Evolutionary conservation across 208 protist species (phyloP), one percentile per base, ranked within the genome.

Genomic region (Leishmania mexicana): DNA sequence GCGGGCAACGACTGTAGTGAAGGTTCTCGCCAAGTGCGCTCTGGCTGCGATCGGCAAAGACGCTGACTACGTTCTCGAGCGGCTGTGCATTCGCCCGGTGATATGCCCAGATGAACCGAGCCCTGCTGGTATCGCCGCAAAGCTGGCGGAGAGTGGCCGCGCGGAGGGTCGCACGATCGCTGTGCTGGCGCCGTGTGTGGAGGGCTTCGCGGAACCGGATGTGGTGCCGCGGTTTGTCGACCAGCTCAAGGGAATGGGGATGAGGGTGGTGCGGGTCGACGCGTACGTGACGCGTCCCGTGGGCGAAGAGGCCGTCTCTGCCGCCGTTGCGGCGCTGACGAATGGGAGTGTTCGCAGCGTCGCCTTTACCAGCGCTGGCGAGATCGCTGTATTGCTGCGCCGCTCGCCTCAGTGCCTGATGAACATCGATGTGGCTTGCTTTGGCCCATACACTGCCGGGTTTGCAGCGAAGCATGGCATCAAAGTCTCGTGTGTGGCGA

Each of bases 251-350:
- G 73, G 21, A 42, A 38, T 78, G 72, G 31, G 68, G 24, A 83
- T 83, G 79, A 17, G n/a, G 3, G 73, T 83, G 15, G 8, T 83
- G 71, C 79, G 79, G 3, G 79, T 83, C 1, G 79, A 83, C 35
- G 79, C 79, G 24, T 83, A 83, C 19, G 73, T 74, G 58, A 83
- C 79, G 42, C 79, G 79, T 40, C 79, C 79, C 8, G 79, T 83
- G n/a, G 73, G 79, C 35, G 79, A 58, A 17, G 58, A 64, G n/a
- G 57, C 73, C 45, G 57, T 83, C 51, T 54, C 38, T 17, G 17
- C 60, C 7, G 79, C 79, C 2, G 79, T 68, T 31, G 21, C 21
- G 24, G 47, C 40, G 58, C 35, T 83, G 40, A 13, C 42, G 35
- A 51, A 67, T 31, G 49, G 60, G 1, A 47, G 58, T 8, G 79